Evolutionary conservation across 352 stramenopile species (phyloP), one percentile per base, ranked within the genome.

Genomic region (Phytophthora meadii): DNA sequence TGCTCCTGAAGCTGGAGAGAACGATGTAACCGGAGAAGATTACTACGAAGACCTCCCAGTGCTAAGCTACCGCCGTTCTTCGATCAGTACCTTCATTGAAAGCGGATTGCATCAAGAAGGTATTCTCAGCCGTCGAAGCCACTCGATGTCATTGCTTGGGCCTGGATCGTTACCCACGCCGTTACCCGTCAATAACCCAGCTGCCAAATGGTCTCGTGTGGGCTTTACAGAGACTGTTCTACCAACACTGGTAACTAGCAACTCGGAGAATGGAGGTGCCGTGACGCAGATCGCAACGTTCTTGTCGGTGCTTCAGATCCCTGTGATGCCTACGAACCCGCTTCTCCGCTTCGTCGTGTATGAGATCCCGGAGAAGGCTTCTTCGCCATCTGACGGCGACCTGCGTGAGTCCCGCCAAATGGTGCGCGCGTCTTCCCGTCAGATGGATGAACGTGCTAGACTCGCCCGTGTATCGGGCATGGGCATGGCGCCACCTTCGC

Each of bases 321-420:
- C 87, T 10, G 71, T 89, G 28, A 82, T 91, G 70, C 70, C 79
- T 24, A 55, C 74, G 4, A 88, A 90, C 25, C 72, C 83, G 2
- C 76, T 90, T 50, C 61, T 95, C 24, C 87, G 87, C 10, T 95
- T 95, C 46, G 83, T 95, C 2, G 81, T 93, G 37, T 93, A 95
- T 61, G 82, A 93, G 57, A 73, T 93, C n/a, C 73, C 74, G n/a
- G 84, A 91, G 28, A 79, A 65, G 24, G 41, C 56, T 8, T 74
- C 74, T 1, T 58, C 63, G 7, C 70, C 74, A 4, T 62, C 39
- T 44, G 57, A 71, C 28, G 47, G 41, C 14, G 71, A 79, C 15
- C 4, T 61, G 8, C 58, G 45, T 11, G 70, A 65, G 39, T 74
- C 63, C n/a, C 53, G 61, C 44, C 70, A 69, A 41, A 4, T 79